Base-by-base conservation (phyloP, 2,329 filamentous ascomycete genomes). In the Colletotrichum spinosum region DNA sequence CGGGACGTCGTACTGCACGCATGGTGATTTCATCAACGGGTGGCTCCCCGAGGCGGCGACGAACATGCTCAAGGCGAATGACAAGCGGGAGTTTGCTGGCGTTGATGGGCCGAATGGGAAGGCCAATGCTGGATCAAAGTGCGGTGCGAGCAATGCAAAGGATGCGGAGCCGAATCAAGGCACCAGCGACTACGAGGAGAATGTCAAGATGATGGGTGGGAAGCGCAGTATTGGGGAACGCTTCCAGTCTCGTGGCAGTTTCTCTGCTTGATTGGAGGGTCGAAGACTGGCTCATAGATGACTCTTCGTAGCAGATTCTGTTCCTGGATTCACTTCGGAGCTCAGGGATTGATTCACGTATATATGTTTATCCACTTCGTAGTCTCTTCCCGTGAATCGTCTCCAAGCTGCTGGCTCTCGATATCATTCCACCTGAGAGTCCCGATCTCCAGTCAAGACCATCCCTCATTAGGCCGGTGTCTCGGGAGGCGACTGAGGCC, bases 11-110 rank as follows among this genome's bases (percentile, higher is more conserved):
- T 82, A 74, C 69, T 80, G 78, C 74, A 74, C 72, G 3, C 81
- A 83, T 68, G 80, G 81, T 4, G 81, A 83, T 68, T 83, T 83
- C 55, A 81, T 84, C 71, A 83, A 83, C 44, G 81, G 76, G 6
- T 84, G 81, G 81, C 72, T 77, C 2, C 69, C 70, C 12, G 79
- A 82, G 58, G 77, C 75, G 2, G 78, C 78, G 0, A 45, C 71
- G 60, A 79, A 80, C 60, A 81, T 83, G 80, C 67, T 83, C 11
- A 72, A 69, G 37, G 74, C 79, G 1, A 74, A 68, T 4, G 4
- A 45, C n/a, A 69, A 78, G 55, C 79, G 79, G 70, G 65, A 78
- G n/a, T 82, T 78, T 46, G 67, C 64, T 8, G 64, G 69, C 10
- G 76, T 82, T 10, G 67, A 75, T 48, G 78, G 78, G 6, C 68